phyloP scores from a whole-genome alignment of 1,284 basidiomycete genomes.

The Flammula alnicola region DNA sequence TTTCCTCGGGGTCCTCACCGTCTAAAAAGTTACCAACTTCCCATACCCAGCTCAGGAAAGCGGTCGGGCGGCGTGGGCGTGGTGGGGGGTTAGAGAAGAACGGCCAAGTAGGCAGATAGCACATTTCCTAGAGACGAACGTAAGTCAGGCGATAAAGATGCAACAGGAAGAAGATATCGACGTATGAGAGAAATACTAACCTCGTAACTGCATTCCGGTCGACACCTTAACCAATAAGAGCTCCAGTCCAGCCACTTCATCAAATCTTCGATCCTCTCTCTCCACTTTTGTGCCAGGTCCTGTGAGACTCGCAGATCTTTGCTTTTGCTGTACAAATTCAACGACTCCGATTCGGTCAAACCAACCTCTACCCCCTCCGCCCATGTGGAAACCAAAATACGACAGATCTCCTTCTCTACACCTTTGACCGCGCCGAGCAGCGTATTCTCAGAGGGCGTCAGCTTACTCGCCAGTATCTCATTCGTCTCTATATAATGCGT shows the following conservation, averaged over 20 bases:
- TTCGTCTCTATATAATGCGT: slow-evolving; percentile 34
- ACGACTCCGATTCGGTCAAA: slow-evolving; percentile 16
- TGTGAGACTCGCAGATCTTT: slow-evolving; percentile 15
- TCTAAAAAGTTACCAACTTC: not conserved
- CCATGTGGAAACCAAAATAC: slow-evolving; percentile 50
- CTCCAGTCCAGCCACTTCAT: slow-evolving; percentile 54
- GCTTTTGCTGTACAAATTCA: not conserved
- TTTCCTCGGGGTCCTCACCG: not conserved
- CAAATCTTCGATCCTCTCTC: slow-evolving; percentile 32
- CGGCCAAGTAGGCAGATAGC: slow-evolving; percentile 54
- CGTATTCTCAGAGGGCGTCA: slow-evolving; percentile 42
- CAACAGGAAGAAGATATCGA: not conserved
- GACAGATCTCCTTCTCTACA: slow-evolving; percentile 49
- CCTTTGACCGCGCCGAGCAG: slow-evolving; percentile 39
- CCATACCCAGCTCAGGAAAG: not conserved
- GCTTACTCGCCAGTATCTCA: not conserved
- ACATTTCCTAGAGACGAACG: slow-evolving; percentile 42
- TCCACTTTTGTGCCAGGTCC: slow-evolving; percentile 38
- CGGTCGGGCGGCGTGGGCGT: not conserved
- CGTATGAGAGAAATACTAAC: slow-evolving; percentile 28
- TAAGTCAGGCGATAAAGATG: not conserved
- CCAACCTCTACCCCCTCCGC: slow-evolving; percentile 39
- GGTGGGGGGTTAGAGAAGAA: slow-evolving; percentile 19
- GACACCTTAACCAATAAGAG: slow-evolving; percentile 44
- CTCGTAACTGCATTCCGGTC: slow-evolving; percentile 43